Conservation (phyloP, 306 rosid genomes). For the Ziziphus jujuba region DNA sequence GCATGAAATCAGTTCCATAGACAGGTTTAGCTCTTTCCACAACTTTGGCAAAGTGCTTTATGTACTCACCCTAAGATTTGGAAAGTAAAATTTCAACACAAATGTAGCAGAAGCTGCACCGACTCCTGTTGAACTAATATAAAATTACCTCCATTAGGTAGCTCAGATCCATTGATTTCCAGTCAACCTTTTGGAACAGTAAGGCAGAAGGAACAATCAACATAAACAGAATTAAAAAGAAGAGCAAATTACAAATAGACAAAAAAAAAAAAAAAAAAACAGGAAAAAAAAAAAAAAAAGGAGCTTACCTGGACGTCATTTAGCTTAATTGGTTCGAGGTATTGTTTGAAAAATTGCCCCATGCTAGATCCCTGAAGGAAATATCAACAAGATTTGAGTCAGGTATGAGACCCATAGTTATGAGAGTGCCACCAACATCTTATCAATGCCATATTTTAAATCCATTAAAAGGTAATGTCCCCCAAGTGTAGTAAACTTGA, state of each 20-base stretch:
- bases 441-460: not conserved
- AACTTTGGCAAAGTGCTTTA: conserved; percentile 53
- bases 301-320: conserved; percentile 67
- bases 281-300: too few species aligned
- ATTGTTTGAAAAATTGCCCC: conserved; percentile 86
- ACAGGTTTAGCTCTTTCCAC: conserved; percentile 70
- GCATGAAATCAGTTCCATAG: conserved; percentile 62
- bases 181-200: conserved; percentile 59
- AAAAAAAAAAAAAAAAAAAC: not conserved
- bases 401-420: conserved; percentile 11
- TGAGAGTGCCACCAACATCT: not conserved
- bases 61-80: conserved; percentile 62
- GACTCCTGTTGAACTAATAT: conserved; percentile 12
- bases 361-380: conserved; percentile 83
- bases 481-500: not conserved
- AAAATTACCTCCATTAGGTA: conserved; percentile 79
- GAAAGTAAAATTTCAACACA: conserved; percentile 22
- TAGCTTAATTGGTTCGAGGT: conserved; percentile 91
- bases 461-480: not conserved
- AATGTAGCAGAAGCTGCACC: conserved; percentile 17
- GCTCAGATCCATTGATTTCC: conserved; percentile 89
- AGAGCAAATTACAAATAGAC: not conserved
- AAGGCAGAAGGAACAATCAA: conserved; percentile 26
- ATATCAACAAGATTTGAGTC: conserved; percentile 19
- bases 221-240: conserved; percentile 18